Percentiles rank a stretch among this genome's conserved stretches.
These are phyloP conservation scores for Withania somnifera DNA, from an alignment of 305 asterid species.

Conservation along the genomic window DNA sequence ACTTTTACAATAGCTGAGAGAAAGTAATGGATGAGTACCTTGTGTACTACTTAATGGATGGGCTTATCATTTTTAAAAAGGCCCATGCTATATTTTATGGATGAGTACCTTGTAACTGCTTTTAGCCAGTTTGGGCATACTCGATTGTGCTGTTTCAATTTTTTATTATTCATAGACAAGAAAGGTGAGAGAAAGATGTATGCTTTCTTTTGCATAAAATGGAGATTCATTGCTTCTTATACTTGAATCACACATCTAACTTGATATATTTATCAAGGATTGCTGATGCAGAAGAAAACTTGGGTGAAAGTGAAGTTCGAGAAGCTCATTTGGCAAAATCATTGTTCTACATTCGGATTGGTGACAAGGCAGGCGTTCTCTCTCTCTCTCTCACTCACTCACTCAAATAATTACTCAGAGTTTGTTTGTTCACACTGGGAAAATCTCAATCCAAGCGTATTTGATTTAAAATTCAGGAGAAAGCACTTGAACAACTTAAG, in stretches of 20 bases:
- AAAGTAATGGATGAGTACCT: not conserved
- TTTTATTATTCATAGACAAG: not conserved
- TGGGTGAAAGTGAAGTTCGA: conserved; percentile 94
- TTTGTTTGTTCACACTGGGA: not conserved
- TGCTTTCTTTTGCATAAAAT: not conserved
- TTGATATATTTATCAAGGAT: conserved; percentile 35
- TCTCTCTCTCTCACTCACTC: not conserved
- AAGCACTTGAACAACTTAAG: conserved; percentile 84
- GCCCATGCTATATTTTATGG: not conserved
- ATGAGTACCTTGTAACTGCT: not conserved
- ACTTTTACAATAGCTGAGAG: not conserved
- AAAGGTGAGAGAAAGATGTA: not conserved
- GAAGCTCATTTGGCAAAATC: conserved; percentile 93
- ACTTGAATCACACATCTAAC: not conserved
- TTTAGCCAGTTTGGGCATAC: not conserved
- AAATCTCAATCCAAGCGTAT: not conserved
- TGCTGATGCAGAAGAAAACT: conserved; percentile 87
- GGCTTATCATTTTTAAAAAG: not conserved
- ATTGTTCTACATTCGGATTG: conserved; percentile 55
- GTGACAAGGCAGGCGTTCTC: conserved; percentile 48
- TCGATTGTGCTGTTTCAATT: not conserved
- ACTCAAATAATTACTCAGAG: not conserved
- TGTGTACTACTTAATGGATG: not conserved
- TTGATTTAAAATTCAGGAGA: conserved; percentile 40
- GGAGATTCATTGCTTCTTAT: not conserved